Base-by-base conservation (phyloP, 2,329 filamentous ascomycete genomes). In the Aspergillus sojae region DNA sequence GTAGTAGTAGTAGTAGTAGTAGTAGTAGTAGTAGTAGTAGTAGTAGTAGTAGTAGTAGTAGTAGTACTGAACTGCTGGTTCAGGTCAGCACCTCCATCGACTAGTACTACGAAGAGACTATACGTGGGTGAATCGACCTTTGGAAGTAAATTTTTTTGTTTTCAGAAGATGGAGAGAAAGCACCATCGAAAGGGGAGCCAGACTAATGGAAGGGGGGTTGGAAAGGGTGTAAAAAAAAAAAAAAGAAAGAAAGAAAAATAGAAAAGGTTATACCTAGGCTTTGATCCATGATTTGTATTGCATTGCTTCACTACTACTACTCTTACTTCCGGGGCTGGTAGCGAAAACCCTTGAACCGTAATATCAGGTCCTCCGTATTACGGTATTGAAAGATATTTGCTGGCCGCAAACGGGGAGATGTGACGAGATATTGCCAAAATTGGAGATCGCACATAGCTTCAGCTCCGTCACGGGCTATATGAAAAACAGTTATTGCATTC, bases 391-490 rank as follows among this genome's bases (percentile, higher is more conserved):
- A 62, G 63, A 61, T 61, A 60, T 63, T 21, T 56, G 16, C 41
- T 50, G 32, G 30, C 68, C 61, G 68, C 65, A 69, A 68, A 65
- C 67, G 62, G 62, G 62, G 52, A 9, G 61, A 67, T 66, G 61
- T 66, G 62, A 65, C 62, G 56, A 61, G 36, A 50, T 57, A 39
- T 55, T 48, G 4, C 57, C 57, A 41, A 32, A 45, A 43, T 19
- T 39, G 45, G 57, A 50, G 36, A 34, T 41, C 26, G 26, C 36
- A 21, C 46, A 19, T 53, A 28, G 30, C 36, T 45, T 28, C 21
- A 58, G 28, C 34, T 58, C 23, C 57, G 36, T 52, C 26, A 12
- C 48, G 5, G 11, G 23, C 32, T 26, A 23, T 55, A 41, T 41
- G 28, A 52, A 21, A 3, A n/a, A 52, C 6, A 6, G 21, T 21